Conservation (phyloP, 2,329 filamentous ascomycete species). For the Fusarium sp. region DNA sequence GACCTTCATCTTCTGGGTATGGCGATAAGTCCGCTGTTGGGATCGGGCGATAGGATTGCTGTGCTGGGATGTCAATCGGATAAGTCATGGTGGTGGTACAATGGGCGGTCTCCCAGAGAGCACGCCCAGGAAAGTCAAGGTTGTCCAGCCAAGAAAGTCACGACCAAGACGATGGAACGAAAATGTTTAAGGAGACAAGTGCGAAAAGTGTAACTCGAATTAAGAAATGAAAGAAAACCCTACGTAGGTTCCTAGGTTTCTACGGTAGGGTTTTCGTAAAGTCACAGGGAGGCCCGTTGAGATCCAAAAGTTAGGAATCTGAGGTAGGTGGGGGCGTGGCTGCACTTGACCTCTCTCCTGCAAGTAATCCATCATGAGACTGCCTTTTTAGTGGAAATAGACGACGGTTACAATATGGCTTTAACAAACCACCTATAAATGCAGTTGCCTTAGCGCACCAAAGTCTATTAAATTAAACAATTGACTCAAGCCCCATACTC, state of each 20-base stretch:
- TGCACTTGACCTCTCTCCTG: background rate
- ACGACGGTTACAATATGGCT: background rate
- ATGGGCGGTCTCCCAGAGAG: background rate
- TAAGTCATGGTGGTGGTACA: conserved; percentile 29
- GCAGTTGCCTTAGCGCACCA: background rate
- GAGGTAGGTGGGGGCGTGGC: background rate
- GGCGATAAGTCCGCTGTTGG: conserved; percentile 2
- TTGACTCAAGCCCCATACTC: background rate
- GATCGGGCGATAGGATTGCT: conserved; percentile 13
- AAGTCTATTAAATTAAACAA: background rate
- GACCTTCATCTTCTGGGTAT: conserved; percentile 39
- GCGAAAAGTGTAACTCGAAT: background rate
- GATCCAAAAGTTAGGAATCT: conserved; percentile 32
- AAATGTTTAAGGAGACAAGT: background rate
- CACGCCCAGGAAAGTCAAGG: background rate
- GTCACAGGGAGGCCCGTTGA: background rate
- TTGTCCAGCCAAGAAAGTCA: background rate
- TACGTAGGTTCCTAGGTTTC: too few species aligned
- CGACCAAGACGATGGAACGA: background rate
- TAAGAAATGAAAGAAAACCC: background rate
- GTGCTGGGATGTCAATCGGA: conserved; percentile 43
- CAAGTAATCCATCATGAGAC: background rate
- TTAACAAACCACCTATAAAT: background rate
- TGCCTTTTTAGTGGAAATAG: background rate
- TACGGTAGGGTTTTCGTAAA: background rate